phyloP scores from a whole-genome alignment of 2,329 filamentous ascomycete genomes.

The Cytospora leucostoma region DNA sequence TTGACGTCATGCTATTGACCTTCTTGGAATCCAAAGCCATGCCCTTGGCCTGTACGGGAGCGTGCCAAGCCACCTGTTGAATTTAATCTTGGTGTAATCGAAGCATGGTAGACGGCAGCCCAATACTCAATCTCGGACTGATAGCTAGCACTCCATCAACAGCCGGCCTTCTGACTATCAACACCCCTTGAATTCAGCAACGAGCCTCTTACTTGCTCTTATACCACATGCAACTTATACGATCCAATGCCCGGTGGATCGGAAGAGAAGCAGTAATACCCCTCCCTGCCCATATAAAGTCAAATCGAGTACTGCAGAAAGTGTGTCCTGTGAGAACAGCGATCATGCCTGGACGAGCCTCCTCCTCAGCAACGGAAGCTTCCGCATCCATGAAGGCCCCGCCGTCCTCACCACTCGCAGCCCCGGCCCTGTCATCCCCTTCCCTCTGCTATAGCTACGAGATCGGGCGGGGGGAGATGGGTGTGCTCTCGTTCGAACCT shows the following conservation, averaged over 20 bases:
- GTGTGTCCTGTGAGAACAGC: accelerated
- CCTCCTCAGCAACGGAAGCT: not conserved
- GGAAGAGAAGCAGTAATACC: not conserved
- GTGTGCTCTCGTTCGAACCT: slow-evolving; percentile 63
- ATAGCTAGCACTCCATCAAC: no score
- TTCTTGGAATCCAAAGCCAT: not conserved
- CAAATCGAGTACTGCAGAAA: no score
- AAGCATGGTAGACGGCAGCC: not conserved
- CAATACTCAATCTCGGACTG: no score
- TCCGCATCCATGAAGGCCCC: slow-evolving; percentile 12
- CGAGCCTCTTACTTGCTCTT: not conserved
- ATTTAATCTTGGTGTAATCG: not conserved
- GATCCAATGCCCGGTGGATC: not conserved
- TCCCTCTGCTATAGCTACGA: slow-evolving; percentile 43
- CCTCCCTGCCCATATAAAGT: not conserved
- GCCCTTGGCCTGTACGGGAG: no score
- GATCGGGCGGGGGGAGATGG: slow-evolving; percentile 61
- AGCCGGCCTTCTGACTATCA: not conserved
- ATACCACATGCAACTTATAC: not conserved
- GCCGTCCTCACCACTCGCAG: slow-evolving; percentile 13
- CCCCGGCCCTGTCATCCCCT: slow-evolving; percentile 18
- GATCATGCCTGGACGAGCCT: not conserved
- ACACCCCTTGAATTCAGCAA: no score
- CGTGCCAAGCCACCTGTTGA: no score
- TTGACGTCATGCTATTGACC: slow-evolving; percentile 8